Percentiles rank a stretch among this genome's conserved stretches.
These are phyloP conservation scores for Zelonia costaricensis DNA, from an alignment of 208 protist genomes.

Conservation along the genomic window DNA sequence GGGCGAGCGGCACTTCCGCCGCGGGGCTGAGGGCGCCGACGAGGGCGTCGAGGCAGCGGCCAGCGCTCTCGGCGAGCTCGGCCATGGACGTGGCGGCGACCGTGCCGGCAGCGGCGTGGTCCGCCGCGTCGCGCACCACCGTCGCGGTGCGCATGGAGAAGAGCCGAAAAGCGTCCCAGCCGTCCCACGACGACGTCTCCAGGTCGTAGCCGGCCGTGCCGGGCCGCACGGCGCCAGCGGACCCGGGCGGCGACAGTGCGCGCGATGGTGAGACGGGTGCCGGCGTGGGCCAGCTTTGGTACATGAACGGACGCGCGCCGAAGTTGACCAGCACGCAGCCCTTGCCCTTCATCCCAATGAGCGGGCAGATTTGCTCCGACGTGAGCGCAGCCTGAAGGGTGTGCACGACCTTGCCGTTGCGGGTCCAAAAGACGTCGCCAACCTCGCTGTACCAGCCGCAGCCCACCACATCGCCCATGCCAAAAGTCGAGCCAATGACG, in stretches of 20 bases:
- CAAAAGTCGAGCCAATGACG: constrained; percentile 58
- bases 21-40: constrained; percentile 17
- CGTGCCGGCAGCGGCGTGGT: constrained; percentile 1
- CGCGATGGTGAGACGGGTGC: neutral
- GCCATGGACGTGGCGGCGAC: constrained; percentile 14
- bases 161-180: constrained; percentile 79
- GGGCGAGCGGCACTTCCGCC: constrained; percentile 14
- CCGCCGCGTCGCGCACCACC: constrained; percentile 28
- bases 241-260: constrained; percentile 1
- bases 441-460: constrained; percentile 79
- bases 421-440: constrained; percentile 79
- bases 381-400: constrained; percentile 25
- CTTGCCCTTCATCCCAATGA: constrained; percentile 81
- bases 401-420: constrained; percentile 75
- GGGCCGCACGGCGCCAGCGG: neutral
- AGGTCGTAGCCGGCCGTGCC: constrained; percentile 4
- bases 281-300: constrained; percentile 8
- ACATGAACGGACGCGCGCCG: constrained; percentile 68
- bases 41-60: constrained; percentile 39
- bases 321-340: constrained; percentile 84
- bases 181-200: constrained; percentile 22
- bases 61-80: constrained; percentile 33
- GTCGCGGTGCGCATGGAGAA: constrained; percentile 74
- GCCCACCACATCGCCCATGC: constrained; percentile 81
- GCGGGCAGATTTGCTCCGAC: constrained; percentile 42